Evolutionary conservation across 495 filamentous ascomycete genomes (phyloP).

Genomic region (Filosporella fistucella): DNA sequence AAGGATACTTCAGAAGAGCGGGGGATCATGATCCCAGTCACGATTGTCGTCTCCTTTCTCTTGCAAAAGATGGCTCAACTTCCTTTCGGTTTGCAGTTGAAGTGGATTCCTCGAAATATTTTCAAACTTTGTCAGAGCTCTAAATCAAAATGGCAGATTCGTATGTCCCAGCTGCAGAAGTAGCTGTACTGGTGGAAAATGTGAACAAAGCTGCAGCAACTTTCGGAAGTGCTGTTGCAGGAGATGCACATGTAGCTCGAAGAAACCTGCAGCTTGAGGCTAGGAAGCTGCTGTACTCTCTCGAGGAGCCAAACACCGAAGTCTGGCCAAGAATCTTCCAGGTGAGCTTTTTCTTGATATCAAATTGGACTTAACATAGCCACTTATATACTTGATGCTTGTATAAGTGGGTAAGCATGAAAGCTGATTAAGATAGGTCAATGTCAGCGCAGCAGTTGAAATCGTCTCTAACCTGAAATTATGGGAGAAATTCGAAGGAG

Average conservation of each 20-base stretch:
- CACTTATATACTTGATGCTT: no score
- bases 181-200: not conserved
- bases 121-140: no score
- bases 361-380: not conserved
- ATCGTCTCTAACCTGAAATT: not conserved
- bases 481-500: not conserved
- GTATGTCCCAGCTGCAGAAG: no score
- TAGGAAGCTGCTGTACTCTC: not conserved
- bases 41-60: no score
- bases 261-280: constrained; percentile 1
- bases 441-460: not conserved
- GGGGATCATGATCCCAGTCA: no score
- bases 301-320: constrained; percentile 3
- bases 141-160: no score
- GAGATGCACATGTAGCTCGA: not conserved
- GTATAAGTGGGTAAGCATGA: no score
- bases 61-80: no score
- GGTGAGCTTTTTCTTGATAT: not conserved
- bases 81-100: no score
- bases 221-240: not conserved
- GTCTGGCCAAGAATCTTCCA: constrained; percentile 2
- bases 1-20: no score
- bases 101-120: no score
- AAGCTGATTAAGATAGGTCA: not conserved
- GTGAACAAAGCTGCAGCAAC: not conserved